Percentiles rank a stretch among this genome's conserved stretches.
Evolutionary conservation across 2,329 filamentous ascomycete genomes (phyloP).

Genomic region (Calonectria pteridis): DNA sequence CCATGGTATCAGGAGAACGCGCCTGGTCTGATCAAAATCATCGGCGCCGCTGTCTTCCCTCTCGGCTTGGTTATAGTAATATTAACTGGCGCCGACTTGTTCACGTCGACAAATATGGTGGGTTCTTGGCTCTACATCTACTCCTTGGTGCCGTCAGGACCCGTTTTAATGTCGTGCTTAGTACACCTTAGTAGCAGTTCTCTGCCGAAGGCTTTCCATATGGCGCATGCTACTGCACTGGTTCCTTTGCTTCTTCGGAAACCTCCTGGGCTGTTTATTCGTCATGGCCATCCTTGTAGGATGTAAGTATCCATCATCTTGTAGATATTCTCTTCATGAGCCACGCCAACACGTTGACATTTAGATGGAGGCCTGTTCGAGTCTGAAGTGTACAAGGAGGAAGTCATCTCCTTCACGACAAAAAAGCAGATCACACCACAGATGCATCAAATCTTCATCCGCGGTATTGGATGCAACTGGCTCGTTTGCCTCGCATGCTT

Average conservation of each 20-base stretch:
- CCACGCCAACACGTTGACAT: not conserved
- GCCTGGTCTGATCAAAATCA: constrained; percentile 36
- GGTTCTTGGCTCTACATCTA: not conserved
- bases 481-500: constrained; percentile 67
- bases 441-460: constrained; percentile 66
- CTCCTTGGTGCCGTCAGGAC: not conserved
- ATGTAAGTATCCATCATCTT: constrained; percentile 24
- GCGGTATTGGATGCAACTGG: constrained; percentile 69
- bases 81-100: constrained; percentile 38
- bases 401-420: constrained; percentile 59
- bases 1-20: constrained; percentile 42
- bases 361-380: constrained; percentile 59
- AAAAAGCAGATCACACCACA: constrained; percentile 61
- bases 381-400: constrained; percentile 55
- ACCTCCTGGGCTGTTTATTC: constrained; percentile 62
- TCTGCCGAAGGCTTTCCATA: constrained; percentile 33
- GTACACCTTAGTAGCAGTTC: constrained; percentile 41
- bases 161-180: not conserved
- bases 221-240: constrained; percentile 50
- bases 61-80: constrained; percentile 37
- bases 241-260: constrained; percentile 62
- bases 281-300: constrained; percentile 62
- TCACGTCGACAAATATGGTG: constrained; percentile 40
- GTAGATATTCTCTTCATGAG: accelerated
- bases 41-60: constrained; percentile 40